phyloP scores from a whole-genome alignment of 768 basidiomycete genomes.

The Cyclocybe cylindracea region DNA sequence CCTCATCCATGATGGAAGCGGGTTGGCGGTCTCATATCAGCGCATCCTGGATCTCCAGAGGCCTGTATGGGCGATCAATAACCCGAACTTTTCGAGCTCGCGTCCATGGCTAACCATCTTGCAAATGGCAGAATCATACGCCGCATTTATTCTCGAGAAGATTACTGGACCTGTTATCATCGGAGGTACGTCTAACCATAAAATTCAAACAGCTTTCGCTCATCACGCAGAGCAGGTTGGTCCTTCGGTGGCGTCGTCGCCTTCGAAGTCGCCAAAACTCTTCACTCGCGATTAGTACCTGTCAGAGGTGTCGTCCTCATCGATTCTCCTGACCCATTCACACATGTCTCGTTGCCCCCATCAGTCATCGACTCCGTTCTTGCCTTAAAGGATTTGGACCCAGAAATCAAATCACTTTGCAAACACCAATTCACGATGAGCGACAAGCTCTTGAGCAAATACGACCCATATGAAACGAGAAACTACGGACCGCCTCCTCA shows the following conservation, averaged over 20 bases:
- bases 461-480: slow-evolving; percentile 33
- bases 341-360: slow-evolving; percentile 53
- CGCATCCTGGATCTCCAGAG: slow-evolving; percentile 48
- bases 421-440: slow-evolving; percentile 52
- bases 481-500: slow-evolving; percentile 25
- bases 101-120: slow-evolving; percentile 48
- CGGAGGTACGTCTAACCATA: slow-evolving; percentile 47
- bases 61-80: slow-evolving; percentile 60
- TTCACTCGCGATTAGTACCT: slow-evolving; percentile 33
- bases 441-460: slow-evolving; percentile 45
- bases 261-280: slow-evolving; percentile 59
- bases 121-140: slow-evolving; percentile 57
- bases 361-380: slow-evolving; percentile 50
- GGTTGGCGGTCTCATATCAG: slow-evolving; percentile 52
- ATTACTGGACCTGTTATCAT: slow-evolving; percentile 45
- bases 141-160: slow-evolving; percentile 36
- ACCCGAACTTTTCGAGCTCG: slow-evolving; percentile 49
- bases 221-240: slow-evolving; percentile 51
- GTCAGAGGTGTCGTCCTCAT: slow-evolving; percentile 66
- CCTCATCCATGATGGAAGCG: slow-evolving; percentile 76
- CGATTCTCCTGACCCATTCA: slow-evolving; percentile 62
- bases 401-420: slow-evolving; percentile 36
- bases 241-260: slow-evolving; percentile 78
- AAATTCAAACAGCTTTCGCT: no score
- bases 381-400: slow-evolving; percentile 23